These are phyloP conservation scores for Lepiota venenata DNA, from an alignment of 768 basidiomycete genomes.

Conservation along the genomic window DNA sequence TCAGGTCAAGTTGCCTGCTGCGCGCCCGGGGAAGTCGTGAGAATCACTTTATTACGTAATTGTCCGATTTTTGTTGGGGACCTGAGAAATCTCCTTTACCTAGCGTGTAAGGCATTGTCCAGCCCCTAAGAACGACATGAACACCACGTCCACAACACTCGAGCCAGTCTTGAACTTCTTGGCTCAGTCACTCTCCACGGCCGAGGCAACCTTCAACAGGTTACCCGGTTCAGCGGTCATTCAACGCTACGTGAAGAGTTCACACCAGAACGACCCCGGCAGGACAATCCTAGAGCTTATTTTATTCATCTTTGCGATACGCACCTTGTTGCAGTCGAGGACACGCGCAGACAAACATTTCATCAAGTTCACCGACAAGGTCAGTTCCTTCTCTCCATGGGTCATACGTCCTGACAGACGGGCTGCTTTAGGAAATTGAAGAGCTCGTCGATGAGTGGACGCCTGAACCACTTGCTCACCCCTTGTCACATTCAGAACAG, in stretches of 20 bases:
- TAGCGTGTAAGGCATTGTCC: background rate
- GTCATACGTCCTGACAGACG: background rate
- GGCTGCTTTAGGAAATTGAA: constrained; percentile 74
- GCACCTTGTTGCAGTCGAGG: constrained; percentile 86
- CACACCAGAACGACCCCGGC: constrained; percentile 95
- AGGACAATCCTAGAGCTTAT: constrained; percentile 88
- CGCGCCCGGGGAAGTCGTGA: background rate
- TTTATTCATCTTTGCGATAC: constrained; percentile 81
- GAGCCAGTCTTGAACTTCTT: constrained; percentile 62
- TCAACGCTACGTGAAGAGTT: constrained; percentile 89
- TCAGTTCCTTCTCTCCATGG: constrained; percentile 26
- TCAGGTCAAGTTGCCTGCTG: too few species aligned
- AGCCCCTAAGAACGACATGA: constrained; percentile 20
- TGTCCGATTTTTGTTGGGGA: background rate
- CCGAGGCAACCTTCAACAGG: constrained; percentile 67
- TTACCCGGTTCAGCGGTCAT: constrained; percentile 81
- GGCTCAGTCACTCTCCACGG: constrained; percentile 51
- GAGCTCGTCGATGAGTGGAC: constrained; percentile 95
- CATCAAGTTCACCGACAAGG: constrained; percentile 89
- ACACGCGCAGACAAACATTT: constrained; percentile 90
- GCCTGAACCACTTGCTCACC: constrained; percentile 77
- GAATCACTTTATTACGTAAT: constrained; percentile 6
- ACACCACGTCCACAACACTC: constrained; percentile 30
- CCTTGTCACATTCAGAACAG: constrained; percentile 55
- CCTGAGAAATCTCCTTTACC: background rate